Conservation (phyloP, 1,284 basidiomycete species). For the Thecaphora thlaspeos region DNA sequence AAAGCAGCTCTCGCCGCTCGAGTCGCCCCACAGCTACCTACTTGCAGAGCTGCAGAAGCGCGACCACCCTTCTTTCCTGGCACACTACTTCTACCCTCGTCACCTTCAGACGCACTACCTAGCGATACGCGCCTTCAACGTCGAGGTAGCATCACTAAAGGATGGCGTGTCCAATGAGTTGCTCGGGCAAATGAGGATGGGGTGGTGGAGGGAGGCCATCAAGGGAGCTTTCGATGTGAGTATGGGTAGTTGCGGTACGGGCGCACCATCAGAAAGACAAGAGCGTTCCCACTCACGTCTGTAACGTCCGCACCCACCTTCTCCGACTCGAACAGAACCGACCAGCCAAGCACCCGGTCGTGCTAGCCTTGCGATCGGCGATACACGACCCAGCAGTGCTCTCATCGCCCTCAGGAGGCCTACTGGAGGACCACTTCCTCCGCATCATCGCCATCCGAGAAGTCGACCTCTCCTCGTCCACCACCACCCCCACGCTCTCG, state of each 20-base stretch:
- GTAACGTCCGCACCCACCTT: too few relatives aligned
- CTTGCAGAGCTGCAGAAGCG: constrained; percentile 27
- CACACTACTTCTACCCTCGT: constrained; percentile 47
- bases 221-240: constrained; percentile 35
- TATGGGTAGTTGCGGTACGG: too few relatives aligned
- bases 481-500: constrained; percentile 41
- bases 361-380: constrained; percentile 45
- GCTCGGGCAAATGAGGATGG: constrained; percentile 51
- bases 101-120: constrained; percentile 50
- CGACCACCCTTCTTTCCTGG: constrained; percentile 47
- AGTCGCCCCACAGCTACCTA: constrained; percentile 22
- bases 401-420: constrained; percentile 29
- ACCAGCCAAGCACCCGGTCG: constrained; percentile 49
- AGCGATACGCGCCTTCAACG: constrained; percentile 51
- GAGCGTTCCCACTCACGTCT: too few relatives aligned
- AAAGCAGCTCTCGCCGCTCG: constrained; percentile 21
- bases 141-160: constrained; percentile 49
- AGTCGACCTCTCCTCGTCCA: constrained; percentile 43
- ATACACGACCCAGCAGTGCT: constrained; percentile 46
- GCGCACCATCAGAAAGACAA: too few relatives aligned
- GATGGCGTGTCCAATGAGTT: constrained; percentile 53
- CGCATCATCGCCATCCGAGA: constrained; percentile 54
- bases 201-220: constrained; percentile 56
- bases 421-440: constrained; percentile 54
- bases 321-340: constrained; percentile 36